Evolutionary conservation across 371 early-diverging fungal genomes (phyloP), one percentile per base, ranked within the genome.

Genomic region (Mucor racemosus): DNA sequence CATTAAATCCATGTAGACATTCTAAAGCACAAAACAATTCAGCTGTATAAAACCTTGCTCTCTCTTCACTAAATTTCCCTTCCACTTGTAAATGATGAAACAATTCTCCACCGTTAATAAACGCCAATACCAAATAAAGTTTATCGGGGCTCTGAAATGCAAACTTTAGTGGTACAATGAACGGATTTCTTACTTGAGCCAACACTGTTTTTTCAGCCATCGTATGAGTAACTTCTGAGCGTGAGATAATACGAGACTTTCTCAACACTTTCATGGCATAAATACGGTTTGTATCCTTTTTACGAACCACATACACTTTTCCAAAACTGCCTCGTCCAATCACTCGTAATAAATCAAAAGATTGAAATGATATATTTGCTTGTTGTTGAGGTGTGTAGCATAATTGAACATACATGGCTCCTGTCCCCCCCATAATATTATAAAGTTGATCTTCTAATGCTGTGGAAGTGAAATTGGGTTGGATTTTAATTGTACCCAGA

Each of bases 231-330:
- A 94, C 91, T 79, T 94, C 97, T 17, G 93, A 91, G 17, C 94
- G 88, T 33, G 94, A 93, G 53, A 97, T 94, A 64, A 99, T 95
- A 71, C 93, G 91, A n/a, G 94, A 87, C 82, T 99, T 99, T 61
- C 90, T 88, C 60, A 98, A 75, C 41, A 97, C 95, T 78, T 99
- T 99, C 93, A 99, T 94, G 56, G 99, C 99, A 76, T 98, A 97
- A 76, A 97, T 95, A 61, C 96, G 92, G 66, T 89, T 90, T 17
- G 96, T 95, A 74, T 96, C 95, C 67, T 91, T 91, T 78, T 98
- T 95, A 50, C 95, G 91, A 26, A 97, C 97, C 76, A 97, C 96
- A 88, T 96, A 94, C 13, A 99, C 95, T 87, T 98, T 98, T 67
- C 98, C 98, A 86, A 98, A 98, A 69, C 90, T 89, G 19, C 98